These are phyloP conservation scores for Setaria viridis DNA, from an alignment of 202 grass and related monocot species.

Conservation along the genomic window DNA sequence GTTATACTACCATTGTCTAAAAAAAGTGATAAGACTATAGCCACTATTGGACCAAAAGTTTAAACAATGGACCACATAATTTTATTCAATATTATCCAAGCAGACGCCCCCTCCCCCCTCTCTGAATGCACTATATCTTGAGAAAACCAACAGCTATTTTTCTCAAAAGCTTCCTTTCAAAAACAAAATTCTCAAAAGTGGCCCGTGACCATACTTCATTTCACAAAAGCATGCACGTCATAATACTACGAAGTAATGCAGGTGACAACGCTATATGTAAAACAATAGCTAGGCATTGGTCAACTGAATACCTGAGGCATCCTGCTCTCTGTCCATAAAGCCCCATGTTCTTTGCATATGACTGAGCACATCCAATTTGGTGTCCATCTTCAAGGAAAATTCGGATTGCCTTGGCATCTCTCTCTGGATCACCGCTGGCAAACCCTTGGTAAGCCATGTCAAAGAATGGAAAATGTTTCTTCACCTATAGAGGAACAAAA, in stretches of 20 bases:
- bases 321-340: slow-evolving; percentile 94
- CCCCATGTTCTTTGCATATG: slow-evolving; percentile 98
- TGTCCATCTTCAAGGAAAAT: slow-evolving; percentile 98
- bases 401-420: slow-evolving; percentile 90
- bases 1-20: not conserved
- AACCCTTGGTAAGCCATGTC: slow-evolving; percentile 99
- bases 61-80: not conserved
- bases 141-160: not conserved
- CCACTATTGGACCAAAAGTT: slow-evolving; percentile 14
- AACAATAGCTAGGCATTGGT: not conserved
- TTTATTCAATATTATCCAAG: not conserved
- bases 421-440: slow-evolving; percentile 92
- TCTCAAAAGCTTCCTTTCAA: too few relatives aligned
- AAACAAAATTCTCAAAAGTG: not conserved
- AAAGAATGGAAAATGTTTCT: slow-evolving; percentile 99
- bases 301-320: slow-evolving; percentile 77
- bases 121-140: too few relatives aligned
- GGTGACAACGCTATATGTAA: not conserved
- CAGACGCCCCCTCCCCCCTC: not conserved
- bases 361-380: slow-evolving; percentile 94
- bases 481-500: slow-evolving; percentile 58
- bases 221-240: slow-evolving; percentile 17
- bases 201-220: not conserved
- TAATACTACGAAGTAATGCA: not conserved
- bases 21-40: not conserved